Evolutionary conservation across 2,329 filamentous ascomycete genomes (phyloP).

Genomic region (Aspergillus fumigatus): DNA sequence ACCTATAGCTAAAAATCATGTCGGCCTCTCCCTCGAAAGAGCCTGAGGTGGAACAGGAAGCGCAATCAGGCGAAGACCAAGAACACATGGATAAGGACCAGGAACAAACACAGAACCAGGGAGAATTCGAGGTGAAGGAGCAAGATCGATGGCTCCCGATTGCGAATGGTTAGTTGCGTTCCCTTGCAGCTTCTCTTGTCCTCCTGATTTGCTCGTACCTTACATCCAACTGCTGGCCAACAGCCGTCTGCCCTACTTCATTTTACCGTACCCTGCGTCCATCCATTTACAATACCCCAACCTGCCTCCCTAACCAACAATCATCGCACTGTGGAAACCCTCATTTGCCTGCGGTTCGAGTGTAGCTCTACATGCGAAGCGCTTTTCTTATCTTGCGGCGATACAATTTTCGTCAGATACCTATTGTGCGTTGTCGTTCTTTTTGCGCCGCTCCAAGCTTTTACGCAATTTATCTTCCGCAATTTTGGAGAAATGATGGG

Average conservation of each 20-base stretch:
- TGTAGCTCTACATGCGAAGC: background rate
- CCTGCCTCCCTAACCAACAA: conserved; percentile 9
- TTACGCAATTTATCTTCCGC: background rate
- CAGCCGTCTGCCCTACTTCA: conserved; percentile 26
- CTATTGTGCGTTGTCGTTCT: background rate
- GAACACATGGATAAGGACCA: conserved; percentile 74
- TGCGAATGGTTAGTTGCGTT: conserved; percentile 89
- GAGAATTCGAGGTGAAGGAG: conserved; percentile 99
- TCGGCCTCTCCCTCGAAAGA: conserved; percentile 93
- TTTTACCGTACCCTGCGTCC: conserved; percentile 28
- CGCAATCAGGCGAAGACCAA: conserved; percentile 87
- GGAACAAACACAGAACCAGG: conserved; percentile 70
- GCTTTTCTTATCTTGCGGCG: background rate
- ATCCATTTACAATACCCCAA: conserved; percentile 8
- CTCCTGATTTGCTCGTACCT: conserved; percentile 52
- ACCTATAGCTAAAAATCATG: conserved; percentile 67
- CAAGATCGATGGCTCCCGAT: conserved; percentile 99
- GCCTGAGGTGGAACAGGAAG: conserved; percentile 81
- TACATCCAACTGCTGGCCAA: conserved; percentile 28
- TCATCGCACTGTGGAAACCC: background rate
- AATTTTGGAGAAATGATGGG: background rate
- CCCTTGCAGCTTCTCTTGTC: conserved; percentile 32
- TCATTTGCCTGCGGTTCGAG: background rate
- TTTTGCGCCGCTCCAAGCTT: background rate
- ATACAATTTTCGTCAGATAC: background rate